Percentiles rank a stretch among this genome's conserved stretches.
phyloP scores from a whole-genome alignment of 177 flowering plant species.

The Vitis hybrid region DNA sequence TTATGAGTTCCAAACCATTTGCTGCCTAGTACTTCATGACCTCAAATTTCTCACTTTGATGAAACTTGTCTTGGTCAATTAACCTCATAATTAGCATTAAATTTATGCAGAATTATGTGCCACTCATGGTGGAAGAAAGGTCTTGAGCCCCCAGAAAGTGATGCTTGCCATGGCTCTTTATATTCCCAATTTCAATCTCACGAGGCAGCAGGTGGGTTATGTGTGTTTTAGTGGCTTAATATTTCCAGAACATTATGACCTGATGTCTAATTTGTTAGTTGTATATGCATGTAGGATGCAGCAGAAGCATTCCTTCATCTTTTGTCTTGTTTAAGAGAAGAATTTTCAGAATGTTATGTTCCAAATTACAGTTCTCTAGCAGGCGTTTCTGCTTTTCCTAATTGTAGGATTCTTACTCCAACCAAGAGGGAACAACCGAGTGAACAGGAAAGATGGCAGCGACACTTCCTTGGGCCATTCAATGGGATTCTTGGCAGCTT shows the following conservation, averaged over 20 bases:
- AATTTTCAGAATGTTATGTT: constrained; percentile 52
- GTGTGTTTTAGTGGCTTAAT: background rate
- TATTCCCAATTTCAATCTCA: constrained; percentile 63
- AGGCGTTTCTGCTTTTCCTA: constrained; percentile 36
- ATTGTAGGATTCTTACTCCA: constrained; percentile 37
- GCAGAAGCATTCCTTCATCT: constrained; percentile 90
- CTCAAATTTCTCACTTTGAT: too few relatives aligned
- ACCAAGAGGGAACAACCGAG: constrained; percentile 20
- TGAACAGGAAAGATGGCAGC: constrained; percentile 72
- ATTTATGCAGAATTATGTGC: constrained; percentile 54
- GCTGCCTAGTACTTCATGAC: too few relatives aligned
- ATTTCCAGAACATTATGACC: constrained; percentile 1
- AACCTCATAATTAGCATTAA: background rate
- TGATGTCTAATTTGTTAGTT: background rate
- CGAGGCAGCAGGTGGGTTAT: constrained; percentile 72
- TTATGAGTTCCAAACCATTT: too few relatives aligned
- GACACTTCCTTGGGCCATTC: constrained; percentile 75
- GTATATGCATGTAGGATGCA: constrained; percentile 65
- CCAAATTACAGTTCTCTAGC: constrained; percentile 50
- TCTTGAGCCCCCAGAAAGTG: constrained; percentile 61
- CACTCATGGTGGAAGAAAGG: constrained; percentile 34
- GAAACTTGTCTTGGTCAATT: too few relatives aligned
- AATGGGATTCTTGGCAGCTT: constrained; percentile 84
- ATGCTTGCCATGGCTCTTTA: constrained; percentile 67
- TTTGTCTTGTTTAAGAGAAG: constrained; percentile 73